Evolutionary conservation across 2,329 filamentous ascomycete species (phyloP), one percentile per base, ranked within the genome.

Genomic region (Didymella pinodella): DNA sequence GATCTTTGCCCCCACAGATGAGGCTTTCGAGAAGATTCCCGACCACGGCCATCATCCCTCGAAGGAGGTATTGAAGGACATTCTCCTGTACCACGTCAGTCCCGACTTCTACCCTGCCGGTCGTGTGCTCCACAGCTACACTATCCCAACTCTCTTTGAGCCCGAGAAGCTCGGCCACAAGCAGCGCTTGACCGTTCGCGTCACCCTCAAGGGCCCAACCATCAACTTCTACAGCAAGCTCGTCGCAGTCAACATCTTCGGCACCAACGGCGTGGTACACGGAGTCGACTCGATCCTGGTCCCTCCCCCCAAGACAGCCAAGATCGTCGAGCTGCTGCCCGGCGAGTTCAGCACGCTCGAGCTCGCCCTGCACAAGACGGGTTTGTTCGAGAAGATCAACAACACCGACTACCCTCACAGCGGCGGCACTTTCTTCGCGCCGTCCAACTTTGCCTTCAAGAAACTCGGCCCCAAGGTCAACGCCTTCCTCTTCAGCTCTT

Each of bases 241-340:
- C 32, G 78, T 93, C 4, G 86, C 84, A 3, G 81, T 86, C 52
- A 86, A 97, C 75, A 86, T 95, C 66, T 83, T 85, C 72, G 89
- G 87, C 40, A 88, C 86, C 61, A 96, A 96, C 72, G 93, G 93
- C 41, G 82, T 95, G 38, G 86, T 96, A 64, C 93, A 97, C 76
- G 90, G 85, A 44, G 79, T 97, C 53, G 86, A 93, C 79, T 83
- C 81, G 61, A 81, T 95, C 54, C 83, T 97, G n/a, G 70, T 94
- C 8, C 92, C 92, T 3, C 93, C 93, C 0, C 88, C 90, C 0
- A 79, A 81, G 26, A 81, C 86, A 43, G 81, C 86, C 52, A 82
- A 85, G 10, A 86, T 93, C 31, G 84, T 96, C 71, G 79, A 83
- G 52, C 77, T 87, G 34, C 78, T 89, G 36, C 92, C 93, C 0